These are phyloP conservation scores for Coniochaeta ligniaria DNA, from an alignment of 2,329 filamentous ascomycete genomes.

Conservation along the genomic window DNA sequence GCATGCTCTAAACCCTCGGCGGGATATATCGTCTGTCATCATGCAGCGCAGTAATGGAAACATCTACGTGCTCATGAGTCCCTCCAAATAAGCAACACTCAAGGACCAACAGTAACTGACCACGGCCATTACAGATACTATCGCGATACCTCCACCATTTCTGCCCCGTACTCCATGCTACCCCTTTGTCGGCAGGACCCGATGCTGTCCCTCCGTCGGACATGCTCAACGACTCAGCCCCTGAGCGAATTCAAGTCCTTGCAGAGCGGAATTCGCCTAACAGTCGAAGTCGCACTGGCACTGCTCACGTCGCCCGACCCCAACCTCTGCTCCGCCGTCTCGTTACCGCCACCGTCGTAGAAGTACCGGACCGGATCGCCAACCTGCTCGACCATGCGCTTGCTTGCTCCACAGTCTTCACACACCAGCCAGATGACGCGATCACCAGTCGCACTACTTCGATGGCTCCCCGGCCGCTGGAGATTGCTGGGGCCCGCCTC, in stretches of 20 bases:
- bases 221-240: neutral
- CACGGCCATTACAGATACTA: too few species aligned
- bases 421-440: slow-evolving; percentile 5
- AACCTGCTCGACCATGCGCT: slow-evolving; percentile 1
- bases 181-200: neutral
- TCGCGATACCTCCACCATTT: too few species aligned
- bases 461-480: neutral
- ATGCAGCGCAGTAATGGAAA: too few species aligned
- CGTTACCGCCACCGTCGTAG: neutral
- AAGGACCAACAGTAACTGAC: too few species aligned
- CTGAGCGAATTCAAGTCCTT: neutral
- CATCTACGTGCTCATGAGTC: too few species aligned
- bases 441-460: neutral
- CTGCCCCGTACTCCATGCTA: too few species aligned
- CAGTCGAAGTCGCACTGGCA: neutral
- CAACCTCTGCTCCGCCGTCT: neutral
- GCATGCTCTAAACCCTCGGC: too few species aligned
- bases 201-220: neutral
- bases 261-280: neutral
- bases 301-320: neutral
- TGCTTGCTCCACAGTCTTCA: slow-evolving; percentile 5
- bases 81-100: too few species aligned
- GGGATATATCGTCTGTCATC: too few species aligned
- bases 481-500: neutral
- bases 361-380: slow-evolving; percentile 5